phyloP scores from a whole-genome alignment of 352 stramenopile species.

The Blastocystis sp. region DNA sequence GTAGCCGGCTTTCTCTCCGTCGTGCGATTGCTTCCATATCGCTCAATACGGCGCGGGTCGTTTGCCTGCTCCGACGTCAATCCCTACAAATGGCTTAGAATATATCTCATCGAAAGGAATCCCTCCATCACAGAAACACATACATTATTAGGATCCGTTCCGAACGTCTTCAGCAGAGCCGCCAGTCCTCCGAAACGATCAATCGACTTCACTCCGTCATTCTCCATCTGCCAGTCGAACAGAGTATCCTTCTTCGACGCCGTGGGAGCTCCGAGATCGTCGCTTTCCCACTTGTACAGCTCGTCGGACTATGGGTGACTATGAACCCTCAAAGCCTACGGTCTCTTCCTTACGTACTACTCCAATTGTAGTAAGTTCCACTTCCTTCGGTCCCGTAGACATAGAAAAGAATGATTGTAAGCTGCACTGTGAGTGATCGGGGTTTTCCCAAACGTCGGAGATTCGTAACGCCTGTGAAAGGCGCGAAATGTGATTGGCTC shows the following conservation, averaged over 20 bases:
- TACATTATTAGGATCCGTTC: background rate
- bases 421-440: background rate
- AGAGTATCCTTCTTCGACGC: conserved; percentile 26
- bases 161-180: background rate
- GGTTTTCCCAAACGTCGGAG: background rate
- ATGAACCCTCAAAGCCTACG: background rate
- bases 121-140: background rate
- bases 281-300: background rate
- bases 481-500: background rate
- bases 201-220: background rate
- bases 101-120: background rate
- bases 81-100: background rate
- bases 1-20: background rate
- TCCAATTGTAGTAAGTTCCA: background rate
- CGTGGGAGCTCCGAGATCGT: background rate
- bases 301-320: background rate
- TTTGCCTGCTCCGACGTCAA: background rate
- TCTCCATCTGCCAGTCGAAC: conserved; percentile 23
- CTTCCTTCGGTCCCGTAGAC: background rate
- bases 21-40: background rate
- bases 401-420: background rate
- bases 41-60: background rate
- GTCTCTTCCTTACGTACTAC: background rate
- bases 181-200: conserved; percentile 19
- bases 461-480: background rate